Evolutionary conservation across 108 stramenopile species (phyloP).

Genomic region (Nitzschia sp.): DNA sequence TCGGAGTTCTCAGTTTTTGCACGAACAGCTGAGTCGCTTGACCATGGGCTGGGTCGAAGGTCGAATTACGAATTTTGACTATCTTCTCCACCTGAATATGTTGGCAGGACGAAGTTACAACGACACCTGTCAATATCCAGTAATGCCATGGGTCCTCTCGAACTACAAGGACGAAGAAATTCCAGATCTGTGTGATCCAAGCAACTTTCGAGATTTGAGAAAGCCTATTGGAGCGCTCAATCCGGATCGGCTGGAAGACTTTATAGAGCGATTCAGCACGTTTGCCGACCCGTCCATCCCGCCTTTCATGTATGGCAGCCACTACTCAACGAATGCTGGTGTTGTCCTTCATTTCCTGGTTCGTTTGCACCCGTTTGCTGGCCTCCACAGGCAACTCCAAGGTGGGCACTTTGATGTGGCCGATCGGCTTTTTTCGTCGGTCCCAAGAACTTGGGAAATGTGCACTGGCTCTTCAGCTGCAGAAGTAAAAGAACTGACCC

Average conservation of each 20-base stretch:
- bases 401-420: slow-evolving; percentile 97
- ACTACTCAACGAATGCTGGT: slow-evolving; percentile 96
- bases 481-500: slow-evolving; percentile 96
- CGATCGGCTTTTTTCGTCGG: slow-evolving; percentile 94
- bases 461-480: slow-evolving; percentile 85
- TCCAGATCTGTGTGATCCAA: slow-evolving; percentile 84
- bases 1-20: slow-evolving; percentile 75
- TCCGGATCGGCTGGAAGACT: slow-evolving; percentile 87
- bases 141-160: slow-evolving; percentile 97
- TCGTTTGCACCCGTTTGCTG: slow-evolving; percentile 94
- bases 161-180: slow-evolving; percentile 90
- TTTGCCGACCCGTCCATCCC: slow-evolving; percentile 94
- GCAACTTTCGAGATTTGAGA: slow-evolving; percentile 89
- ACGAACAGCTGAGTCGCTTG: slow-evolving; percentile 80
- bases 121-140: slow-evolving; percentile 98
- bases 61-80: slow-evolving; percentile 96
- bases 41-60: slow-evolving; percentile 91
- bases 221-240: slow-evolving; percentile 92
- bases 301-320: slow-evolving; percentile 97
- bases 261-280: slow-evolving; percentile 89
- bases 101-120: slow-evolving; percentile 95
- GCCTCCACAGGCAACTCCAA: slow-evolving; percentile 91
- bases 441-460: slow-evolving; percentile 93
- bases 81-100: slow-evolving; percentile 92
- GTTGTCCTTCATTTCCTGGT: slow-evolving; percentile 96